Base-by-base conservation (phyloP, 2,329 filamentous ascomycete genomes). In the Aureobasidium sp. region DNA sequence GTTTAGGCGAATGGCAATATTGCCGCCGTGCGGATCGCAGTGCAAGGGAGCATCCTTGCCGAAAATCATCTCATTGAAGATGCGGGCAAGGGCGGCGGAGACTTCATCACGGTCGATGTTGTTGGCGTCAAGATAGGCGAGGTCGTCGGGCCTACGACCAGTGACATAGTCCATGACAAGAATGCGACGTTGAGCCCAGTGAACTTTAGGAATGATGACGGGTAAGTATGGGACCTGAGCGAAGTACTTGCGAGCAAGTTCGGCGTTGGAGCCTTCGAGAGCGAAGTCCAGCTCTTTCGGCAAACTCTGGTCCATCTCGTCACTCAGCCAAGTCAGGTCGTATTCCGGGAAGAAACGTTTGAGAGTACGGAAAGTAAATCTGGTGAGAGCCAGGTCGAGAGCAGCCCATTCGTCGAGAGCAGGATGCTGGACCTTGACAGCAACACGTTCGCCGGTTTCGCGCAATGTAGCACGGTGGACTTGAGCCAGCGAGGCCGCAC, bases 1-100 rank as follows among this genome's bases (percentile, higher is more conserved):
- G 70, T 93, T 94, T 73, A 90, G 86, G 46, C 92, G 87, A 64
- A 99, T 91, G 26, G 94, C 92, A 61, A 99, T 88, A 71, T 99
- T 99, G 50, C 94, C 94, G 52, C 92, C 94, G 71, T 99, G 94
- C 0, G 94, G 94, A 72, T 99, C 94, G 76, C 94, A 99, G 77
- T 99, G 94, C 42, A 99, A 78, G 0, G 94, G 91, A 0, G 93
- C 93, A 63, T 87, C 83, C 58, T 87, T 84, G 53, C 93, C 92
- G 67, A 99, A 99, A 68, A 99, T 97, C 94, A 99, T 99, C 73
- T 97, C 92, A 79, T 99, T 99, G 82, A 99, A 99, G 63, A 99
- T 91, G 63, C 87, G 86, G 0, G 94, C 88, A 4, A 99, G 80
- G 0, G 91, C 89, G 1, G 93, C 92, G 0, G 92, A 96, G 5